Base-by-base conservation (phyloP, 257 asterid species). In the Lithospermum erythrorhizon region DNA sequence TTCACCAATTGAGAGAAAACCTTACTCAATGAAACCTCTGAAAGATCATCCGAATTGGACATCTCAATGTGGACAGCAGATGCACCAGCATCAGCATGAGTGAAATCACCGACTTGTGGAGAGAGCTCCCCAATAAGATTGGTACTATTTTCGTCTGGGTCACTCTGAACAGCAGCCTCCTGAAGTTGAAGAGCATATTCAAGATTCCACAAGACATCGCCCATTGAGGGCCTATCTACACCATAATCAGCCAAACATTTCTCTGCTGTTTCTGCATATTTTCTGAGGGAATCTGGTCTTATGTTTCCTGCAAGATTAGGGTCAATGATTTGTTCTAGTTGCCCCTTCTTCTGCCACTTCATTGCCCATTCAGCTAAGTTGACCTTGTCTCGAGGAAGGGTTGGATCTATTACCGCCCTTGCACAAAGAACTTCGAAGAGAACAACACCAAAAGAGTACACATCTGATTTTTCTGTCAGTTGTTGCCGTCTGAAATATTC, bases 351-450 rank as follows among this genome's bases (percentile, higher is more conserved):
- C 67, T 81, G 87, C 89, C 86, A 83, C 65, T 75, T 85, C 83
- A 87, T 78, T 0, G 86, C 96, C 96, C 93, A 87, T 64, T 87
- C 96, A 8, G 93, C 96, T 59, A 87, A 70, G 73, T 85, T 87
- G 24, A 85, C 96, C 91, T 76, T 82, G 63, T 87, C 94, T n/a
- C 96, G 66, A 1, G 87, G 84, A 55, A 87, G 86, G 17, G 96
- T 68, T 6, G 94, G 94, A 61, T 87, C 94, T 3, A 87, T 82
- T 61, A 85, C 96, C 2, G 96, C 91, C 75, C 96, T 70, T 0
- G 96, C 96, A 35, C 96, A 87, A 9, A 83, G 75, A 66, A 81
- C 89, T 67, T 85, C 94, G 1, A 85, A 75, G 70, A 87, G 27
- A 18, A 87, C 96, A 6, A 87, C 94, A 1, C 96, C 96, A 1